Evolutionary conservation across 2,329 filamentous ascomycete species (phyloP), one percentile per base, ranked within the genome.

Genomic region (Xylariaceae sp.): DNA sequence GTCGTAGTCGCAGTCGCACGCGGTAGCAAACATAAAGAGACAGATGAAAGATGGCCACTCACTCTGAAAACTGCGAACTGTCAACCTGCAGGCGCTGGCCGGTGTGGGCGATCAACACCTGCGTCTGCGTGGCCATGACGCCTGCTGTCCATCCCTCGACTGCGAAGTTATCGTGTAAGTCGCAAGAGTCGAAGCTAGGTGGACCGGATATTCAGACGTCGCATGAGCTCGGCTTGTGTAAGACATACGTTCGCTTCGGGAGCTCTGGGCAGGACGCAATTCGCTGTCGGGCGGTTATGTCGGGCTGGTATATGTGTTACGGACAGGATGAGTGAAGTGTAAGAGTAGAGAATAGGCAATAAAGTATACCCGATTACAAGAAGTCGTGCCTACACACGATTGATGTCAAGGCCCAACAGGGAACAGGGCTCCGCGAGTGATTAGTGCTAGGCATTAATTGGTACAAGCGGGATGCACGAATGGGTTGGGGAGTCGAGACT

Each of bases 101-200:
- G 76, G 89, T 92, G 78, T 96, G 92, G 82, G 91, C 92, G 73
- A 96, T 88, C 80, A 91, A 90, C 76, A 96, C 87, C 78, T 90
- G 86, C 74, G 93, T 85, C 79, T 90, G 89, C 91, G 96, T 96
- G 77, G 80, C 83, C 77, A 78, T 77, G 66, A 55, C 63, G 64
- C 65, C 55, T 66, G 64, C 61, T 68, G 68, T 71, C 71, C 70
- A 72, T 71, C 63, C 66, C 69, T 66, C 48, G 64, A 62, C 60
- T 60, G 64, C 64, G 56, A 57, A 58, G 45, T n/a, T 6, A 45
- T 50, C 42, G 56, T 51, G 47, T 47, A 35, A 56, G 57, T 44
- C 23, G 51, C 34, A 17, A 47, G 49, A 30, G 47, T 44, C 15
- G 7, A 23, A 30, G 9, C 18, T 50, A 23, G 50, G n/a, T 42